Evolutionary conservation across 306 rosid species (phyloP).

Genomic region (Lathyrus aphaca): DNA sequence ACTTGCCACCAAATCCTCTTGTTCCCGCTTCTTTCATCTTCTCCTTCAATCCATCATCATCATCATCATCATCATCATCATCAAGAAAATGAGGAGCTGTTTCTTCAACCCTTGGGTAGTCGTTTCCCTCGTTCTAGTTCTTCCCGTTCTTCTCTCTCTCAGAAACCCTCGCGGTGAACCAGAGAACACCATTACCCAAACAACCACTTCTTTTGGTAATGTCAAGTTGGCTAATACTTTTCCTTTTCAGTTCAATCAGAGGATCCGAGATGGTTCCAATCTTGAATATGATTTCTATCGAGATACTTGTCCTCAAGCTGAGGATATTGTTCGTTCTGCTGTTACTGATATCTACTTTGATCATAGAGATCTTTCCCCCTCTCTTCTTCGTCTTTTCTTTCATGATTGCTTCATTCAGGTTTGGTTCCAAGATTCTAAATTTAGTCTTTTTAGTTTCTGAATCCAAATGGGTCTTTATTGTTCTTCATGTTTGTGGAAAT

Average conservation of each 20-base stretch:
- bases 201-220: slow-evolving; percentile 10
- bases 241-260: slow-evolving; percentile 21
- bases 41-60: background rate
- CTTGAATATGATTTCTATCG: slow-evolving; percentile 67
- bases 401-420: slow-evolving; percentile 91
- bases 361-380: slow-evolving; percentile 55
- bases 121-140: slow-evolving; percentile 13
- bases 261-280: slow-evolving; percentile 37
- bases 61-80: background rate
- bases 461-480: background rate
- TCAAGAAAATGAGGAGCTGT: slow-evolving; percentile 41
- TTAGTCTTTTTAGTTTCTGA: background rate
- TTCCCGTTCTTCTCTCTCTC: slow-evolving; percentile 50
- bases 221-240: slow-evolving; percentile 31
- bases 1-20: slow-evolving; percentile 1
- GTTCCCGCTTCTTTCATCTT: slow-evolving; percentile 34
- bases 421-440: too few species aligned
- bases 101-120: slow-evolving; percentile 44
- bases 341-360: slow-evolving; percentile 56
- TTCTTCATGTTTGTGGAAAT: background rate
- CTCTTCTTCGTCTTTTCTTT: slow-evolving; percentile 83
- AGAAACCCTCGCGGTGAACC: slow-evolving; percentile 48
- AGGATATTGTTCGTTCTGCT: slow-evolving; percentile 52
- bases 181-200: background rate
- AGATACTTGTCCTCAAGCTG: slow-evolving; percentile 66